Evolutionary conservation across 805 yeast species (phyloP).

Genomic region (Wickerhamiella spandovensis): DNA sequence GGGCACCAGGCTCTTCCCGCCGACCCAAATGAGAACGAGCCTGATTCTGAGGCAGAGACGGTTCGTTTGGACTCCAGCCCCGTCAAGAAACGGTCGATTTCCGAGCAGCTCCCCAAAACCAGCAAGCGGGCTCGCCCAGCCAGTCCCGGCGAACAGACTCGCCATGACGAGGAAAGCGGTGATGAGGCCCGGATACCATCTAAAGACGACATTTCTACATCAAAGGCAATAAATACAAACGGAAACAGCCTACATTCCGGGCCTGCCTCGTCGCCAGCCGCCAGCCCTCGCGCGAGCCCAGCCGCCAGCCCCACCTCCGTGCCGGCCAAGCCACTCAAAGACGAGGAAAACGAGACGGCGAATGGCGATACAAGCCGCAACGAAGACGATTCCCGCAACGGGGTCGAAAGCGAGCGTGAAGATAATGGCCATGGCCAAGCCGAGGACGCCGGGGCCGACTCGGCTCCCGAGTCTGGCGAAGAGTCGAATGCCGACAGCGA

Average conservation of each 20-base stretch:
- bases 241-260: neutral
- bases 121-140: conserved; percentile 1
- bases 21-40: conserved; percentile 1
- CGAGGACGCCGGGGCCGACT: conserved; percentile 14
- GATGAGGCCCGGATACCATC: neutral
- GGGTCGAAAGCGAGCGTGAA: conserved; percentile 16
- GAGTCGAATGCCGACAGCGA: conserved; percentile 15
- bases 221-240: neutral
- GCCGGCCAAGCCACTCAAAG: conserved; percentile 3
- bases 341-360: conserved; percentile 13
- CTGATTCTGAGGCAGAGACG: conserved; percentile 77
- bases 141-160: neutral
- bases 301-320: neutral
- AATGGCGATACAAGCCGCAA: conserved; percentile 18
- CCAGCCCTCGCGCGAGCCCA: neutral
- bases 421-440: conserved; percentile 10
- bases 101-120: neutral
- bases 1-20: neutral
- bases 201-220: neutral
- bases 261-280: neutral
- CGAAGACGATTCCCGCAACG: conserved; percentile 16
- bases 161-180: conserved; percentile 4
- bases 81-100: conserved; percentile 9
- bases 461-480: conserved; percentile 11
- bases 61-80: conserved; percentile 59